Base-by-base conservation (phyloP, 805 yeast genomes). In the Clavispora asparagi region DNA sequence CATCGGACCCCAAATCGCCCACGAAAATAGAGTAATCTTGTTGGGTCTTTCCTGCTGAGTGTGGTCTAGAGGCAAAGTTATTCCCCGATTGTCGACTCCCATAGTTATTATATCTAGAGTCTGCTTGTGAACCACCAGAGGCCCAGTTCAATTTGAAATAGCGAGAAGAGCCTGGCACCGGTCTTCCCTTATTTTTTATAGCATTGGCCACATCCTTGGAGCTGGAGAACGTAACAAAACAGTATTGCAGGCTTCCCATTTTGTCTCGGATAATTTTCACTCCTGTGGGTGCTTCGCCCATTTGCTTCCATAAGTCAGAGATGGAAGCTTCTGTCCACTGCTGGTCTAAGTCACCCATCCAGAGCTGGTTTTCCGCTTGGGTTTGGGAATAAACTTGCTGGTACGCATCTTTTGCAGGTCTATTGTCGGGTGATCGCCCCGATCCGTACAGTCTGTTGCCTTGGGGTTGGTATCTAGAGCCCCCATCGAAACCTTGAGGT, bases 331-430 rank as follows among this genome's bases (percentile, higher is more conserved):
- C 97, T 49, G 85, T 87, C 90, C 96, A 87, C 61, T 78, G 71
- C 9, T 87, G 87, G 55, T 89, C 96, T 39, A 90, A 67, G 57
- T 88, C 97, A 19, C 97, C 97, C 96, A 90, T 91, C 85, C 91
- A 86, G 42, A 86, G 59, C 53, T 78, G 82, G 41, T 48, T 53
- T 29, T 50, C 58, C 12, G 56, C 40, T 14, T 52, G 52, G 7
- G 52, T 42, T 40, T 54, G 57, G 39, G 48, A 43, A 39, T 54
- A 54, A 4, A 53, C 57, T 30, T 43, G 56, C 32, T 54, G 57
- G 39, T 46, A 46, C 6, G 48, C 39, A 32, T 45, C 48, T 6
- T 39, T 39, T 1, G 38, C 2, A 10, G 11, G 3, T 30, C 28
- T 30, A 14, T 29, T 9, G 4, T 40, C 28, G 3, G 19, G 28